Conservation (phyloP, 2,329 filamentous ascomycete species). For the Coniella lustricola region DNA sequence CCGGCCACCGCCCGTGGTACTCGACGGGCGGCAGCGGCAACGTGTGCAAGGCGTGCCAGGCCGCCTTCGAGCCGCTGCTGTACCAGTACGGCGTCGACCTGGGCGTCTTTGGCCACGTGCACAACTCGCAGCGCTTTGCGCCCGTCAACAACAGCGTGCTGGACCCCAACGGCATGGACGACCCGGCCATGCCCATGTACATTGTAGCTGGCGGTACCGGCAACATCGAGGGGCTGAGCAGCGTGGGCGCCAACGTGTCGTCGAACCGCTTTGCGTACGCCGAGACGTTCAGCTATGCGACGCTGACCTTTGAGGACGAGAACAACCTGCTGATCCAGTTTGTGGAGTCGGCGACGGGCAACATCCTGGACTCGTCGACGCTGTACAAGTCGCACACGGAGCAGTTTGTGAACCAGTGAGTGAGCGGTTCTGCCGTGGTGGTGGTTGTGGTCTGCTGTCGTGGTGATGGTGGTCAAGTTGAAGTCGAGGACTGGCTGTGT, state of each 20-base stretch:
- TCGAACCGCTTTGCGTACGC: slow-evolving; percentile 43
- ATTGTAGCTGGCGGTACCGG: slow-evolving; percentile 49
- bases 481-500: too few species aligned
- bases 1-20: slow-evolving; percentile 42
- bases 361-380: slow-evolving; percentile 38
- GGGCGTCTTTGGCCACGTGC: slow-evolving; percentile 50
- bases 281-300: slow-evolving; percentile 46
- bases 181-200: slow-evolving; percentile 43
- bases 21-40: slow-evolving; percentile 25
- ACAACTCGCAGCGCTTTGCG: slow-evolving; percentile 49
- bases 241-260: slow-evolving; percentile 33
- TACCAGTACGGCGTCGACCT: slow-evolving; percentile 52
- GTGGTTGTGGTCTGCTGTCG: too few species aligned
- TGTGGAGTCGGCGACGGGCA: slow-evolving; percentile 39
- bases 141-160: slow-evolving; percentile 29
- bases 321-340: slow-evolving; percentile 44
- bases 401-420: slow-evolving; percentile 36
- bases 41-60: slow-evolving; percentile 39
- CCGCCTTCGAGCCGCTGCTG: slow-evolving; percentile 45
- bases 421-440: too few species aligned
- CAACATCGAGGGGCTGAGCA: slow-evolving; percentile 45
- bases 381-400: slow-evolving; percentile 41
- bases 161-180: slow-evolving; percentile 30
- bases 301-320: slow-evolving; percentile 37
- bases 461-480: too few species aligned